phyloP scores from a whole-genome alignment of 1,139 yeast species.

The Saccharomycopsis hybrid region DNA sequence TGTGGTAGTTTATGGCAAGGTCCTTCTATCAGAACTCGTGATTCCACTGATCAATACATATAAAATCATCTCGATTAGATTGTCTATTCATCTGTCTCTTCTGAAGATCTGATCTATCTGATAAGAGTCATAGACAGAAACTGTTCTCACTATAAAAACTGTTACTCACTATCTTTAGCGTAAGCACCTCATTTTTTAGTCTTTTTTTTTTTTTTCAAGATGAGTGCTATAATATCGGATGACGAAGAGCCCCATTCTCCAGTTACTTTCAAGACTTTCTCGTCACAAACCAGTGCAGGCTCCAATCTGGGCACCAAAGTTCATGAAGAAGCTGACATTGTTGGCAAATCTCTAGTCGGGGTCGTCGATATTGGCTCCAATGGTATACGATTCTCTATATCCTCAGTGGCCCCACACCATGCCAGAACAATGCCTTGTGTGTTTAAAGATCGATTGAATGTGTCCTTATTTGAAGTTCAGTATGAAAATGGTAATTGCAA shows the following conservation, averaged over 20 bases:
- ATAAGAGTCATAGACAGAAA: no score
- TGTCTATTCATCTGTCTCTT: no score
- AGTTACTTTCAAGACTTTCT: not conserved
- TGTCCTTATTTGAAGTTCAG: conserved; percentile 57
- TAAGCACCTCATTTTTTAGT: no score
- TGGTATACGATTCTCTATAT: conserved; percentile 60
- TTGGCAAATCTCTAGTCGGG: conserved; percentile 47
- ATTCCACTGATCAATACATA: no score
- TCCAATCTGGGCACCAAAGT: not conserved
- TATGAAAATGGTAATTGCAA: conserved; percentile 31
- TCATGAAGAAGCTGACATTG: conserved; percentile 31
- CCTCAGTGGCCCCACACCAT: conserved; percentile 56
- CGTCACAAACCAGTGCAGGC: not conserved
- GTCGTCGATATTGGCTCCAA: conserved; percentile 66
- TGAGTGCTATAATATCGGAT: conserved; percentile 7
- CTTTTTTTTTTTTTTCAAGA: not conserved
- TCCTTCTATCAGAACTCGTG: no score
- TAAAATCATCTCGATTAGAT: no score
- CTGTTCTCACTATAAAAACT: no score
- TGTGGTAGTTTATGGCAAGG: no score
- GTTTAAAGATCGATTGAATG: conserved; percentile 61
- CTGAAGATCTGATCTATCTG: no score
- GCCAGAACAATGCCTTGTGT: conserved; percentile 67
- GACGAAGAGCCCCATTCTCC: conserved; percentile 7
- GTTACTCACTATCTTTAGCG: no score